Conservation (phyloP, 805 yeast species). For the Blastobotrys muscicola region DNA sequence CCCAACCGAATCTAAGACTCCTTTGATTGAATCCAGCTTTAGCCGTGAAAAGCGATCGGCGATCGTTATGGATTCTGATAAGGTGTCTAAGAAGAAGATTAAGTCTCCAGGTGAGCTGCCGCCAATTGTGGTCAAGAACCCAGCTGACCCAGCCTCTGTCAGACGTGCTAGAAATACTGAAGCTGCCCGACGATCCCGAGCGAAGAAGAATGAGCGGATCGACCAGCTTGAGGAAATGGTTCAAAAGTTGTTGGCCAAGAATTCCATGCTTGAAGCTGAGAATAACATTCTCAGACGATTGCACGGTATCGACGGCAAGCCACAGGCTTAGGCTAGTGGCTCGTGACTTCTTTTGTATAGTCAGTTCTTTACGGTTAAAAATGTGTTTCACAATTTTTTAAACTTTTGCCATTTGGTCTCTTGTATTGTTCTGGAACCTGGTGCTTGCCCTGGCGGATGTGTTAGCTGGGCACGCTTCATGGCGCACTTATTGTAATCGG, state of each 20-base stretch:
- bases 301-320: background rate
- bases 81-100: background rate
- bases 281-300: conserved; percentile 4
- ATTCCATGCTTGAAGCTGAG: conserved; percentile 53
- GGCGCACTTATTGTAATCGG: no score
- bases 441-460: no score
- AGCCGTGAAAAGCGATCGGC: background rate
- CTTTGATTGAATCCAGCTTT: background rate
- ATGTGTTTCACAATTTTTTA: no score
- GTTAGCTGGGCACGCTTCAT: no score
- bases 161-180: conserved; percentile 91
- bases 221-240: conserved; percentile 66
- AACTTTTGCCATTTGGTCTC: no score
- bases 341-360: no score
- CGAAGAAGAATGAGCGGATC: conserved; percentile 88
- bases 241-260: conserved; percentile 50
- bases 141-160: conserved; percentile 53
- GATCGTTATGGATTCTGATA: background rate
- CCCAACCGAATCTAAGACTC: background rate
- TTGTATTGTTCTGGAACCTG: no score
- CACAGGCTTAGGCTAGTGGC: no score
- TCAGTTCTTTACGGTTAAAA: no score
- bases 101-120: conserved; percentile 29
- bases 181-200: conserved; percentile 92
- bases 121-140: conserved; percentile 45